Evolutionary conservation across 2,329 filamentous ascomycete genomes (phyloP).

Genomic region (Talaromyces sp.): DNA sequence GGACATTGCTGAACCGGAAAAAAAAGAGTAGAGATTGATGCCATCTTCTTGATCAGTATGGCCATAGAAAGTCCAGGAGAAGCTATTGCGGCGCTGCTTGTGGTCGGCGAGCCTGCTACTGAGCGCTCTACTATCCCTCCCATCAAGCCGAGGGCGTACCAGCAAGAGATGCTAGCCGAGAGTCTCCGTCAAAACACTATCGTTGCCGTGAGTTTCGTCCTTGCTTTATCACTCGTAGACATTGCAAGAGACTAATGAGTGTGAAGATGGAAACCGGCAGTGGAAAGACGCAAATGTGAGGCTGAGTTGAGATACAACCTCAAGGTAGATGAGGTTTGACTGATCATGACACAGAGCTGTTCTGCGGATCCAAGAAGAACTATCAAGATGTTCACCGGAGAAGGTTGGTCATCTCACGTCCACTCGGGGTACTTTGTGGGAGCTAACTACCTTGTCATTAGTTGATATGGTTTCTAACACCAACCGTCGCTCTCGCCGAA

Average conservation of each 20-base stretch:
- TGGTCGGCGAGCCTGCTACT: background rate
- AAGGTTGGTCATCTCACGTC: slow-evolving; percentile 49
- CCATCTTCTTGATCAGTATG: background rate
- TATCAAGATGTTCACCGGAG: slow-evolving; percentile 51
- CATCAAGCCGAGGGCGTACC: slow-evolving; percentile 54
- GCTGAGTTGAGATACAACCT: slow-evolving; percentile 14
- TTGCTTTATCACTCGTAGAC: background rate
- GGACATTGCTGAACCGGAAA: background rate
- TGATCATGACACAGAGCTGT: slow-evolving; percentile 53
- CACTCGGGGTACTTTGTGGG: background rate
- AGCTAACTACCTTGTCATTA: slow-evolving; percentile 19
- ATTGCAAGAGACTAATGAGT: background rate
- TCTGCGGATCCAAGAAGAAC: slow-evolving; percentile 62
- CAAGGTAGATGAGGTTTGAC: background rate
- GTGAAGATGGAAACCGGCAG: slow-evolving; percentile 73
- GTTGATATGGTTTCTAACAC: slow-evolving; percentile 68
- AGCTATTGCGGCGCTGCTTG: background rate
- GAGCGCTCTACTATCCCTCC: no score
- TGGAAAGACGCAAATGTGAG: slow-evolving; percentile 74
- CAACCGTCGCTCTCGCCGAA: slow-evolving; percentile 62
- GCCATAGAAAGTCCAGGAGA: background rate
- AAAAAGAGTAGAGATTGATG: background rate
- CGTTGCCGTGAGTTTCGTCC: slow-evolving; percentile 54
- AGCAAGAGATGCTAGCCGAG: slow-evolving; percentile 70
- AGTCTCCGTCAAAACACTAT: slow-evolving; percentile 68